phyloP scores from a whole-genome alignment of 2,329 filamentous ascomycete species.

The Tolypocladium sp. region DNA sequence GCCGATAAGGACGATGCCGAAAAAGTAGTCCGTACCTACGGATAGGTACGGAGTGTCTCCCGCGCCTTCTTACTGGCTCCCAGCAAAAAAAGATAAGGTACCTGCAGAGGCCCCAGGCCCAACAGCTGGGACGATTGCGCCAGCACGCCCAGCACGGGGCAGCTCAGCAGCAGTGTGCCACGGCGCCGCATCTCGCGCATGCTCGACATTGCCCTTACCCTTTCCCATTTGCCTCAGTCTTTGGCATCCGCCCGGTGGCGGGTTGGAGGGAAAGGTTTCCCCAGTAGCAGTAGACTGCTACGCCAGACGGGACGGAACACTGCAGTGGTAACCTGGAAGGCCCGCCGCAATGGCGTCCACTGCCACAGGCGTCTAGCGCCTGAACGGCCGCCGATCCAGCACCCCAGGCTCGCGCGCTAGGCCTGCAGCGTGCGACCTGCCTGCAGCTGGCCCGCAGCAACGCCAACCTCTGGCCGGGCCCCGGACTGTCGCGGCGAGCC shows the following conservation, averaged over 20 bases:
- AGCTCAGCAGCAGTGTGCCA: not conserved
- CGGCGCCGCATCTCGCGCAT: too few relatives aligned
- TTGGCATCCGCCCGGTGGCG: not conserved
- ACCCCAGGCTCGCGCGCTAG: not conserved
- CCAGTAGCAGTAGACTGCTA: too few relatives aligned
- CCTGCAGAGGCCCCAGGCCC: not conserved
- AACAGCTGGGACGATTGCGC: not conserved
- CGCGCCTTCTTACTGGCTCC: not conserved
- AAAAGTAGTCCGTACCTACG: too few relatives aligned
- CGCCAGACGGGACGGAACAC: not conserved
- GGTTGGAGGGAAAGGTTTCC: not conserved
- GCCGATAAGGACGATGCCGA: not conserved
- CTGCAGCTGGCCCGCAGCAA: constrained; percentile 1
- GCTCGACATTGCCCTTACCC: not conserved
- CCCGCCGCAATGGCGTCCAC: not conserved
- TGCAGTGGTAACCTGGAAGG: not conserved
- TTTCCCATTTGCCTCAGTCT: not conserved
- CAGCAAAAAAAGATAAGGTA: not conserved
- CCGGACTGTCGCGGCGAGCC: not conserved
- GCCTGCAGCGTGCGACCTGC: not conserved
- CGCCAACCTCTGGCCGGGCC: not conserved
- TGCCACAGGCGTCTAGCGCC: not conserved
- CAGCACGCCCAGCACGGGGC: not conserved
- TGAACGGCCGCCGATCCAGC: not conserved
- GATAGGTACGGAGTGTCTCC: too few relatives aligned